Percentiles rank a stretch among this genome's conserved stretches.
Conservation (phyloP, 306 rosid genomes). For the Fagus crenata region DNA sequence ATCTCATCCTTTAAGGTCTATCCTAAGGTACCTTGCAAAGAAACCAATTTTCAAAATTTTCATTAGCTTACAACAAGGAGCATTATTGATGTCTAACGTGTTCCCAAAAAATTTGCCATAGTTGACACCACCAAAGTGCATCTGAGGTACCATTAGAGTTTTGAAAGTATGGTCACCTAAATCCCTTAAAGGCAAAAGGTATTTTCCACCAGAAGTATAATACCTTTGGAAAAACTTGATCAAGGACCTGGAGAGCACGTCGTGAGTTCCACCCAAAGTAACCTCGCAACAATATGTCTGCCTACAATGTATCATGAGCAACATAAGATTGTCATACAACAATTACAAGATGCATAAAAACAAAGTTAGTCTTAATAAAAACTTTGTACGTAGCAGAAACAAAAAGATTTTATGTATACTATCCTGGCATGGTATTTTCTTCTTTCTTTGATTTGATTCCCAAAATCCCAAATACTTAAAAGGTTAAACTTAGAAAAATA, state of each 20-base stretch:
- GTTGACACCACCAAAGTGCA: neutral
- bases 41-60: neutral
- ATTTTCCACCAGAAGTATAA: slow-evolving; percentile 5
- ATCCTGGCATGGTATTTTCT: neutral
- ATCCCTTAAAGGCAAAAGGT: neutral
- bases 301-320: slow-evolving; percentile 49
- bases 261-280: slow-evolving; percentile 91
- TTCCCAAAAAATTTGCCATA: neutral
- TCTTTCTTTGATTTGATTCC: neutral
- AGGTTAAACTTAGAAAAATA: neutral
- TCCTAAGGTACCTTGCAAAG: neutral
- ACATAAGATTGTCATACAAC: slow-evolving; percentile 3
- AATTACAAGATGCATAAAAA: neutral
- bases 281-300: slow-evolving; percentile 77
- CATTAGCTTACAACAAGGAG: neutral
- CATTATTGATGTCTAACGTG: neutral
- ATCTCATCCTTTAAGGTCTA: neutral
- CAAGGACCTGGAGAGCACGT: slow-evolving; percentile 75
- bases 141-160: neutral
- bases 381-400: neutral
- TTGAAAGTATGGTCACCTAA: neutral
- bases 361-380: neutral
- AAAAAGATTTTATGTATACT: neutral
- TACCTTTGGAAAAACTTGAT: slow-evolving; percentile 88
- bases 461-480: neutral